Conservation (phyloP, 148 eudicot genomes). For the Rhododendron henanense region DNA sequence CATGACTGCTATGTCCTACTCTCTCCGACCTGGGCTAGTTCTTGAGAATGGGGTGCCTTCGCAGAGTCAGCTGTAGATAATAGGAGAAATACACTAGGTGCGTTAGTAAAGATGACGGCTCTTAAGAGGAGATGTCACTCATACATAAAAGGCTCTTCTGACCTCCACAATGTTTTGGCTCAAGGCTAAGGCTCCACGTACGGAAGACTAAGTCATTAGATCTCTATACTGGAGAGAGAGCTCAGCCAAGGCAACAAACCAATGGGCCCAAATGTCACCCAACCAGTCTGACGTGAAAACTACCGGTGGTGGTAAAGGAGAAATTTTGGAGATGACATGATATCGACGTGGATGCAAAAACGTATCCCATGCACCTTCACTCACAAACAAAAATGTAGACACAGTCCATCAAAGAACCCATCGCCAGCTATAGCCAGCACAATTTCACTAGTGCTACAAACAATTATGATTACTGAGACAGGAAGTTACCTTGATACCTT, state of each 20-base stretch:
- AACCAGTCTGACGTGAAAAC: neutral
- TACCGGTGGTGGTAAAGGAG: neutral
- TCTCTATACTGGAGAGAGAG: neutral
- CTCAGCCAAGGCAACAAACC: neutral
- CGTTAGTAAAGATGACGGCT: neutral
- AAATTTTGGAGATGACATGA: neutral
- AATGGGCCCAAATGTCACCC: neutral
- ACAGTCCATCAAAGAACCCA: neutral
- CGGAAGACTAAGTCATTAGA: neutral
- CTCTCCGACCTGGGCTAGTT: neutral
- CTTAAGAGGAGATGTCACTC: neutral
- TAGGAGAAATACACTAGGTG: neutral
- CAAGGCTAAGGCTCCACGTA: neutral
- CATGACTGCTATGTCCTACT: neutral
- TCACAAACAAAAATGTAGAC: neutral
- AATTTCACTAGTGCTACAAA: neutral
- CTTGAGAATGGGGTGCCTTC: neutral
- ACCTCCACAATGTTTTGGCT: neutral
- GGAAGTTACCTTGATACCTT: neutral
- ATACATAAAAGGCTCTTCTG: neutral
- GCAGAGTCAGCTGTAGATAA: neutral
- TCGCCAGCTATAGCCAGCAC: neutral
- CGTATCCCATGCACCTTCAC: neutral
- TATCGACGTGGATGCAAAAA: neutral
- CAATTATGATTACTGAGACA: neutral